Percentiles rank a stretch among this genome's conserved stretches.
These are phyloP conservation scores for Cyclotella atomus DNA, from an alignment of 108 stramenopile species.

Conservation along the genomic window DNA sequence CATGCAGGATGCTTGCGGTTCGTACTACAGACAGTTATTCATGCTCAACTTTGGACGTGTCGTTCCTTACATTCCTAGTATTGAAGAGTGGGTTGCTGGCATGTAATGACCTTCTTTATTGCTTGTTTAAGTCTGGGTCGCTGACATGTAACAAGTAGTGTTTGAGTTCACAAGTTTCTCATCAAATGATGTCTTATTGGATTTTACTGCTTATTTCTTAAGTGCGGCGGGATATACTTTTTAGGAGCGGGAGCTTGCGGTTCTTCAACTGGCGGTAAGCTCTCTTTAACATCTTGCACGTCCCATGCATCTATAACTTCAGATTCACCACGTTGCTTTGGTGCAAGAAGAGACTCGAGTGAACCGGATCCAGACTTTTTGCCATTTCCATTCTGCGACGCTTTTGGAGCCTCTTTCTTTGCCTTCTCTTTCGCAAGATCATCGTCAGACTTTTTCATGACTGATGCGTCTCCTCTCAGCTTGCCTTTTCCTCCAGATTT, in stretches of 20 bases:
- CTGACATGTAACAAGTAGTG: background rate
- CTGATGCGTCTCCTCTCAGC: constrained; percentile 82
- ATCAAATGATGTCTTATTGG: background rate
- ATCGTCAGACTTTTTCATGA: constrained; percentile 60
- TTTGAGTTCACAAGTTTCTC: background rate
- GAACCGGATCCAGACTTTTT: constrained; percentile 23
- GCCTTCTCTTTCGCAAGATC: constrained; percentile 44
- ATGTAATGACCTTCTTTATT: constrained; percentile 13
- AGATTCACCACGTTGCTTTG: constrained; percentile 21
- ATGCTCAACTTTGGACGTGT: constrained; percentile 82
- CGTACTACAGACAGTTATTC: constrained; percentile 82
- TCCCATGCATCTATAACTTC: constrained; percentile 17
- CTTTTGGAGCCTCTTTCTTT: constrained; percentile 7
- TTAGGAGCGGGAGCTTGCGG: constrained; percentile 13
- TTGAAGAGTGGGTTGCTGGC: constrained; percentile 44
- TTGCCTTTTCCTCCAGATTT: constrained; percentile 36
- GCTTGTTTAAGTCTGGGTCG: background rate
- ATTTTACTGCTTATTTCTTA: constrained; percentile 54
- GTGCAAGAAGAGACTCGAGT: constrained; percentile 21
- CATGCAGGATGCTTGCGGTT: constrained; percentile 68
- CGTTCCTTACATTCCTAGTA: constrained; percentile 60
- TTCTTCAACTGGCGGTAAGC: constrained; percentile 26
- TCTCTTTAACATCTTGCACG: constrained; percentile 24
- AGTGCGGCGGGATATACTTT: constrained; percentile 87
- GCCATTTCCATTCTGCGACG: constrained; percentile 8